A percentile compares a stretch with the other conserved stretches of the same genome.
Conservation (phyloP, 164 flowering plant species). For the Stephania cephalantha region DNA sequence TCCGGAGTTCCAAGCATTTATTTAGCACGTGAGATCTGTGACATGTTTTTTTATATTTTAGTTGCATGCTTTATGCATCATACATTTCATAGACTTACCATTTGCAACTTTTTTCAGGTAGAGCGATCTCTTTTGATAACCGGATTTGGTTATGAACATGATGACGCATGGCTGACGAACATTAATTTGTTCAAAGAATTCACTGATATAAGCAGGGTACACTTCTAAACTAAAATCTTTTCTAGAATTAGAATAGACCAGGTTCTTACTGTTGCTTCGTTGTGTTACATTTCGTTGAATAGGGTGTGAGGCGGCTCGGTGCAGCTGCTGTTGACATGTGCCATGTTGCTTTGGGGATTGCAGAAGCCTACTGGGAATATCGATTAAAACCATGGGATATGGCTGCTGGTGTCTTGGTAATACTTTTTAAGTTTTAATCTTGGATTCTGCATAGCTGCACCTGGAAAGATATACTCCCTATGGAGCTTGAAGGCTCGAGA, state of each 20-base stretch:
- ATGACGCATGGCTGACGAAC: conserved; percentile 92
- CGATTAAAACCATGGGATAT: conserved; percentile 99
- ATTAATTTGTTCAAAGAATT: conserved; percentile 81
- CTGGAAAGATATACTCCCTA: not conserved
- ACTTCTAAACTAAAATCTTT: not conserved
- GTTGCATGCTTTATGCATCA: not conserved
- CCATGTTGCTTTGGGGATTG: conserved; percentile 94
- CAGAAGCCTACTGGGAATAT: conserved; percentile 93
- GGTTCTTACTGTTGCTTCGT: not conserved
- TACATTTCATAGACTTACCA: conserved; percentile 1
- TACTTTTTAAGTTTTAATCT: not conserved
- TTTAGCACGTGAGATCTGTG: not conserved
- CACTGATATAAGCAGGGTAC: conserved; percentile 91
- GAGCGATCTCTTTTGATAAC: conserved; percentile 90
- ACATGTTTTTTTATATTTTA: not conserved
- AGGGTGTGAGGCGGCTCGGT: conserved; percentile 98
- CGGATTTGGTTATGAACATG: conserved; percentile 97
- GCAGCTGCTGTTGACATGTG: conserved; percentile 99
- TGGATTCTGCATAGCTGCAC: not conserved
- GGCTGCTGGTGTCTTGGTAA: conserved; percentile 99
- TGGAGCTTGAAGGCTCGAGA: not conserved
- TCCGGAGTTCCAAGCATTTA: not conserved
- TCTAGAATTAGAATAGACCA: not conserved
- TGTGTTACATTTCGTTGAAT: conserved; percentile 5
- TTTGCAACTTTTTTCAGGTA: conserved; percentile 39